Conservation (phyloP, 2,329 filamentous ascomycete species). For the Lasiodiplodia hormozganensis region DNA sequence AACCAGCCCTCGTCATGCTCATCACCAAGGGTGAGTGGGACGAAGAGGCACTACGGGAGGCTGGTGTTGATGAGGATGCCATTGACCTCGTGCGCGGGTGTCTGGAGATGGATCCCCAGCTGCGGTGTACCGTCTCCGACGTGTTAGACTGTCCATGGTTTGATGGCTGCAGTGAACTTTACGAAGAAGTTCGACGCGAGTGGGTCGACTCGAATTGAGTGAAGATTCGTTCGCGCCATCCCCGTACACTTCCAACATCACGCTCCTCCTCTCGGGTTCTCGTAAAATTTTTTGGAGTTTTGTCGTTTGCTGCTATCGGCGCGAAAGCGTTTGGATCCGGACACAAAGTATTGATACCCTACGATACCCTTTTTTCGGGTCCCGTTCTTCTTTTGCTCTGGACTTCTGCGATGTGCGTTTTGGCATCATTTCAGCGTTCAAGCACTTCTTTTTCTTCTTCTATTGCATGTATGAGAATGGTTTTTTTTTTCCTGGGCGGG, state of each 20-base stretch:
- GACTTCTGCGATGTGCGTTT: constrained; percentile 8
- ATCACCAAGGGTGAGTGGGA: constrained; percentile 69
- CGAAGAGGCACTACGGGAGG: constrained; percentile 54
- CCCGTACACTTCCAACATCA: neutral
- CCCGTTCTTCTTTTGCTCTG: neutral
- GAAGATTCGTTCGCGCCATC: neutral
- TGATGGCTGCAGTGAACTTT: constrained; percentile 38
- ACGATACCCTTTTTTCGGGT: constrained; percentile 17
- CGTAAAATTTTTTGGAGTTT: neutral
- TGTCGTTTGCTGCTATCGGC: neutral
- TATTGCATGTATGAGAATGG: neutral
- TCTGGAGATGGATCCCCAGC: constrained; percentile 61
- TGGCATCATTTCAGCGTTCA: constrained; percentile 19
- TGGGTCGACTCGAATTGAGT: constrained; percentile 22
- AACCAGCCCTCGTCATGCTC: constrained; percentile 64
- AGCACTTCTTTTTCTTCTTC: neutral
- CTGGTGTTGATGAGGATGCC: constrained; percentile 54
- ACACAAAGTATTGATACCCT: constrained; percentile 28
- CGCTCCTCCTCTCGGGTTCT: neutral
- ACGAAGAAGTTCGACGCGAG: constrained; percentile 18
- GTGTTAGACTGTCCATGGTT: constrained; percentile 65
- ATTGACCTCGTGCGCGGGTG: constrained; percentile 67
- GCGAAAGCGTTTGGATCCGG: constrained; percentile 16
- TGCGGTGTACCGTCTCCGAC: constrained; percentile 64
- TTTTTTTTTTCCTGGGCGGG: neutral